Evolutionary conservation across 1,284 basidiomycete species (phyloP).

Genomic region (Fomitopsis palustris): DNA sequence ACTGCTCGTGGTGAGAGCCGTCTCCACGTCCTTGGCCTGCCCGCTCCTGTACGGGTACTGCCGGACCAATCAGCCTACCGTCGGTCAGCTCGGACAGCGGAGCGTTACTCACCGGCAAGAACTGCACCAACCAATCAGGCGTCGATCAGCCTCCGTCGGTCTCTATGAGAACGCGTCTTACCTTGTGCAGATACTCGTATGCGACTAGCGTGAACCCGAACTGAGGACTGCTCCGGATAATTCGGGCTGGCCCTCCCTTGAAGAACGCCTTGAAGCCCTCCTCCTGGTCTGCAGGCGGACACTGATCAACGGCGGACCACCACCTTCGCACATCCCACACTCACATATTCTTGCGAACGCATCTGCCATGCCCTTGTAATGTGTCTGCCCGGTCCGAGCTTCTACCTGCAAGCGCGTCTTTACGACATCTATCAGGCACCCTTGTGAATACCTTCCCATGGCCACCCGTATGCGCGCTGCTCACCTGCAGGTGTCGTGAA

Average conservation of each 20-base stretch:
- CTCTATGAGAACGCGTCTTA: constrained; percentile 22
- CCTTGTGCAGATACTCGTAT: constrained; percentile 80
- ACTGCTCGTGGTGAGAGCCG: constrained; percentile 58
- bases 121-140: constrained; percentile 33
- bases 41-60: constrained; percentile 75
- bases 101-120: constrained; percentile 63
- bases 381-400: constrained; percentile 86
- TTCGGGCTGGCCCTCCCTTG: constrained; percentile 93
- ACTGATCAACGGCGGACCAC: neutral
- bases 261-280: constrained; percentile 90
- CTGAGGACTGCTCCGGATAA: constrained; percentile 84
- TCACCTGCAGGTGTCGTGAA: constrained; percentile 80
- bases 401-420: constrained; percentile 99
- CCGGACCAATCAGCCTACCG: constrained; percentile 21
- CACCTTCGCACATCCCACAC: constrained; percentile 12
- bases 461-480: constrained; percentile 13
- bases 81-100: constrained; percentile 13
- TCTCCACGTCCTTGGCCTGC: constrained; percentile 55
- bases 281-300: constrained; percentile 57
- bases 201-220: constrained; percentile 93
- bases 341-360: constrained; percentile 88
- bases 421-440: constrained; percentile 74
- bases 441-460: constrained; percentile 23
- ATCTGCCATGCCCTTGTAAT: constrained; percentile 90
- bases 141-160: constrained; percentile 1